Evolutionary conservation across 805 yeast genomes (phyloP), one percentile per base, ranked within the genome.

Genomic region (Starmerella cellae): DNA sequence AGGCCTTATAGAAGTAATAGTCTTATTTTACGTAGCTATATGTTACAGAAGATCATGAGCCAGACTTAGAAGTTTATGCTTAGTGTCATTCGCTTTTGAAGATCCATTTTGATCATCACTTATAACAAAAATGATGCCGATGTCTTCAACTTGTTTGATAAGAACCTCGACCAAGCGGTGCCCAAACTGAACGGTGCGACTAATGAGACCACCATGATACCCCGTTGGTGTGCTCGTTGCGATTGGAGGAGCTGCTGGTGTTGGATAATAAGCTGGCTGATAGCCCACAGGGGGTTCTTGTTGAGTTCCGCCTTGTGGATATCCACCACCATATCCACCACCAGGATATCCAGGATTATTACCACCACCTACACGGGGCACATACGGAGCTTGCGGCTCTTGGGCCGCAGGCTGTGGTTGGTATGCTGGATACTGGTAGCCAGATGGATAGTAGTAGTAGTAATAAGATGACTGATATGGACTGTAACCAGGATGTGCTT

Each of bases 61-160:
- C n/a, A n/a, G n/a, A n/a, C n/a, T n/a, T n/a, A n/a, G n/a, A n/a
- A n/a, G n/a, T n/a, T n/a, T n/a, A n/a, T n/a, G n/a, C n/a, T n/a
- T 9, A n/a, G 33, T 18, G 5, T 39, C 27, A 6, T 17, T 11
- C 5, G 26, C 33, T 3, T 16, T 20, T 3, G 8, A 9, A 4
- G 14, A 13, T n/a, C 17, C 37, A 18, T 18, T 27, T 24, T 17
- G 19, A 11, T 14, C 13, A 4, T 20, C 33, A 16, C 17, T n/a
- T 3, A 16, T 16, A n/a, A 16, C 10, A 37, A 44, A 46, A 31
- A 35, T 36, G 11, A 35, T 24, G 11, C 47, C 47, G 22, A 46
- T 30, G 13, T 37, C 50, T 21, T 44, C 44, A 6, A 46, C 18
- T 18, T 46, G 47, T 11, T 35, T 27, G 20, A 46, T 16, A 9